Evolutionary conservation across 805 yeast genomes (phyloP), one percentile per base, ranked within the genome.

Genomic region (Wickerhamiella spandovensis): DNA sequence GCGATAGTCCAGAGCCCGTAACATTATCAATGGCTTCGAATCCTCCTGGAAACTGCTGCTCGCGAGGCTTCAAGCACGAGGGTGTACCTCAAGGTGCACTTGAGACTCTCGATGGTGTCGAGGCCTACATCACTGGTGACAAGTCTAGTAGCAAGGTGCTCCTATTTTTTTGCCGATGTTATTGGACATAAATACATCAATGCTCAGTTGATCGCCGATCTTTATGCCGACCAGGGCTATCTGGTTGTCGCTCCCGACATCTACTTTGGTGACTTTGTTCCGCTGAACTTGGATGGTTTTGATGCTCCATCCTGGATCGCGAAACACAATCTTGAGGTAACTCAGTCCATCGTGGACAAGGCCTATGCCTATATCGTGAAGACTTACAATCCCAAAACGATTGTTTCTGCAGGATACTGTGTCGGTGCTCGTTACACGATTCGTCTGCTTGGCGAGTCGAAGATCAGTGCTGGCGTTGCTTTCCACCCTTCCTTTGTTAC

Each of bases 401-500:
- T 82, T 17, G 51, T 49, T 35, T 22, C 55, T 22, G 79, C 75
- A 43, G 95, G 96, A 22, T 79, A 86, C 70, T 87, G 96, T 67
- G 86, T 72, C 55, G 96, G 96, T 63, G 95, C 86, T 41, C 83
- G 80, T 65, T 79, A 70, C 58, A 78, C 76, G 32, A 58, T 84
- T 51, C 78, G 74, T 53, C 75, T 79, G 51, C 63, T 77, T 28
- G 63, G 71, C 6, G 35, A 39, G 24, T 71, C 64, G 23, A 51
- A 50, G 48, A 41, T 58, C 9, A 75, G 76, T 53, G 83, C 72
- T 20, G 86, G 76, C 58, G 94, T 90, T 15, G 66, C 77, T 54
- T 92, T 92, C 7, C 97, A 89, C 66, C 96, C 97, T 5, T 82
- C 94, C 2, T 74, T 82, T 53, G 80, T 84, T 15, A 53, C 72